These are phyloP conservation scores for Solanum pennellii DNA, from an alignment of 257 asterid genomes.

Conservation along the genomic window DNA sequence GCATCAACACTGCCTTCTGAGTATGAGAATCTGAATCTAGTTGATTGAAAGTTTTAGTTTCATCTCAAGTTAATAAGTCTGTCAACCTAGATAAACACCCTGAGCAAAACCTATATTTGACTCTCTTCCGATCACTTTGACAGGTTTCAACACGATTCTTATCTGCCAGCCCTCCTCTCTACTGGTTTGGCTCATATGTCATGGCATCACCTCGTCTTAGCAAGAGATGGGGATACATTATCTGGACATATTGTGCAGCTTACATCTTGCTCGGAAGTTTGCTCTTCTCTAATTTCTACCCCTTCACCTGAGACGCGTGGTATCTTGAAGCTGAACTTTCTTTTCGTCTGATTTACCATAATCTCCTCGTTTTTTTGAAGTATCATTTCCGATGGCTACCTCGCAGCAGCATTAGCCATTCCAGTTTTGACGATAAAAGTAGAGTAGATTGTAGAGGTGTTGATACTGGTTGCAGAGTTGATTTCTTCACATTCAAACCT, in stretches of 20 bases:
- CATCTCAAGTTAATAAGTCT: background rate
- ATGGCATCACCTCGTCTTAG: constrained; percentile 28
- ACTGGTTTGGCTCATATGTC: constrained; percentile 71
- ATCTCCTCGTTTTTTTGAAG: background rate
- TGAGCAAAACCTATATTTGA: background rate
- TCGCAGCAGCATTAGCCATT: background rate
- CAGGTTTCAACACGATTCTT: constrained; percentile 93
- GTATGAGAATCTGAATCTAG: background rate
- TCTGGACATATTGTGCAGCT: constrained; percentile 71
- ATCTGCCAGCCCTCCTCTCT: constrained; percentile 74
- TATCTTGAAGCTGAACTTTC: background rate
- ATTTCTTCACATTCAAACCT: background rate
- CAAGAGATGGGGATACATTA: constrained; percentile 57
- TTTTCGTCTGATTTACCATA: background rate
- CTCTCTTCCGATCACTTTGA: background rate
- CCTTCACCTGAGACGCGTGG: constrained; percentile 54
- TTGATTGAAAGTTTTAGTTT: background rate
- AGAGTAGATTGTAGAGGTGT: background rate
- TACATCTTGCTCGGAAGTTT: constrained; percentile 71
- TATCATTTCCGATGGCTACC: background rate
- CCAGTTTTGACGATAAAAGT: background rate
- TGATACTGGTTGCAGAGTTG: background rate
- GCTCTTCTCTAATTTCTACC: constrained; percentile 92
- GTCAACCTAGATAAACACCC: background rate
- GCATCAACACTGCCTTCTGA: background rate